Evolutionary conservation across 177 flowering plant genomes (phyloP).

Genomic region (Vitis hybrid): DNA sequence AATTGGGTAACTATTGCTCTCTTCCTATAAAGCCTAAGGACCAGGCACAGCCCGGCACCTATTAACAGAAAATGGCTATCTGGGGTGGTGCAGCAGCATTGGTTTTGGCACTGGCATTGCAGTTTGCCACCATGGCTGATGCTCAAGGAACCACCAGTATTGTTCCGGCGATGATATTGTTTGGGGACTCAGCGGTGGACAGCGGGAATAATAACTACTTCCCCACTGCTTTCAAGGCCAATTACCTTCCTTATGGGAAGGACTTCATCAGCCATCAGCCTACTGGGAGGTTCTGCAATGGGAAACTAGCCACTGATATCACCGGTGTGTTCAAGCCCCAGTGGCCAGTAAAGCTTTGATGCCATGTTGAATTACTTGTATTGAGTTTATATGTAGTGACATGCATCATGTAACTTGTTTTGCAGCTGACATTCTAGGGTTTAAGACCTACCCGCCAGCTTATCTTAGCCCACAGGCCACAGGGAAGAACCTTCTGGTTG

Average conservation of each 20-base stretch:
- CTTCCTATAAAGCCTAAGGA: too few species aligned
- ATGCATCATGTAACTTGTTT: neutral
- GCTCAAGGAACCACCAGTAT: constrained; percentile 47
- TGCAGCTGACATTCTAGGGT: constrained; percentile 89
- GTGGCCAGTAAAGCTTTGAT: neutral
- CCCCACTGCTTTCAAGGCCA: constrained; percentile 71
- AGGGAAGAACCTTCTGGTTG: constrained; percentile 83
- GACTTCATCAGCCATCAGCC: constrained; percentile 61
- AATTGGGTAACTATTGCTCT: too few species aligned
- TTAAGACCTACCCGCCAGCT: constrained; percentile 68
- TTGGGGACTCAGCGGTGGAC: constrained; percentile 90
- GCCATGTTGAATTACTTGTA: too few species aligned
- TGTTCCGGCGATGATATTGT: constrained; percentile 82
- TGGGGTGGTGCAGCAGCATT: neutral
- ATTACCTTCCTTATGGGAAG: constrained; percentile 89
- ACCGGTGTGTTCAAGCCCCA: constrained; percentile 47
- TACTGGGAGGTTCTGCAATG: constrained; percentile 96
- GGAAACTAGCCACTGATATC: constrained; percentile 88
- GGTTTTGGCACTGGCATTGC: constrained; percentile 16
- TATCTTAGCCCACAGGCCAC: constrained; percentile 91
- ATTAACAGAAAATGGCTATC: too few species aligned
- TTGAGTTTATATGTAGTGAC: too few species aligned
- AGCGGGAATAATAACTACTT: constrained; percentile 90
- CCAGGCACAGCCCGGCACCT: too few species aligned
- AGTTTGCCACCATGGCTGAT: constrained; percentile 15